A percentile compares a stretch with the other conserved stretches of the same genome.
Conservation (phyloP, 352 stramenopile species). For the Phytophthora gonapodyides region DNA sequence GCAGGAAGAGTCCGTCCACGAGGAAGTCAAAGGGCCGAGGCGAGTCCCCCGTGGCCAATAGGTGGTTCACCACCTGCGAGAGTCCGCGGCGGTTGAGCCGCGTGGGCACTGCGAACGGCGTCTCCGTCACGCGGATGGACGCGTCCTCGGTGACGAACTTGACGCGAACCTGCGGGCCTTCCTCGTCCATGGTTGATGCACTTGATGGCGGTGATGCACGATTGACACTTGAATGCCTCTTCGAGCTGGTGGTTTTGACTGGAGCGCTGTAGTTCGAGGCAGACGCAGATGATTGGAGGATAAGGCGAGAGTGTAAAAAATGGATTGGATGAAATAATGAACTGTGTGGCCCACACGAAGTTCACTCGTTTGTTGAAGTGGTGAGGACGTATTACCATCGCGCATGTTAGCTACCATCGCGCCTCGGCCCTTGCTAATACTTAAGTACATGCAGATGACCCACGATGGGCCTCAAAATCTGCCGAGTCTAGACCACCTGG, state of each 20-base stretch:
- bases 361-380: no score
- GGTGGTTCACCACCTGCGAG: slow-evolving; percentile 90
- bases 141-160: slow-evolving; percentile 91
- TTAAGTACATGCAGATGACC: slow-evolving; percentile 21
- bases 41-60: slow-evolving; percentile 56
- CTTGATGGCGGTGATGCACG: slow-evolving; percentile 6
- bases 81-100: slow-evolving; percentile 79
- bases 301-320: neutral
- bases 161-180: slow-evolving; percentile 70
- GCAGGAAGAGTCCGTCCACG: slow-evolving; percentile 74
- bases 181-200: slow-evolving; percentile 37
- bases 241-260: slow-evolving; percentile 28
- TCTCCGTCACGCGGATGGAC: slow-evolving; percentile 89
- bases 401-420: neutral
- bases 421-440: slow-evolving; percentile 6
- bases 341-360: slow-evolving; percentile 5
- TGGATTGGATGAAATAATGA: slow-evolving; percentile 1
- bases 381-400: no score
- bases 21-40: slow-evolving; percentile 89
- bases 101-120: slow-evolving; percentile 86
- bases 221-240: slow-evolving; percentile 27
- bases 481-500: slow-evolving; percentile 23
- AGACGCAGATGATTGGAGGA: slow-evolving; percentile 12
- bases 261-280: slow-evolving; percentile 16
- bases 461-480: slow-evolving; percentile 15